phyloP scores from a whole-genome alignment of 202 grass and related monocot genomes.

The Miscanthus sacchariflorus region DNA sequence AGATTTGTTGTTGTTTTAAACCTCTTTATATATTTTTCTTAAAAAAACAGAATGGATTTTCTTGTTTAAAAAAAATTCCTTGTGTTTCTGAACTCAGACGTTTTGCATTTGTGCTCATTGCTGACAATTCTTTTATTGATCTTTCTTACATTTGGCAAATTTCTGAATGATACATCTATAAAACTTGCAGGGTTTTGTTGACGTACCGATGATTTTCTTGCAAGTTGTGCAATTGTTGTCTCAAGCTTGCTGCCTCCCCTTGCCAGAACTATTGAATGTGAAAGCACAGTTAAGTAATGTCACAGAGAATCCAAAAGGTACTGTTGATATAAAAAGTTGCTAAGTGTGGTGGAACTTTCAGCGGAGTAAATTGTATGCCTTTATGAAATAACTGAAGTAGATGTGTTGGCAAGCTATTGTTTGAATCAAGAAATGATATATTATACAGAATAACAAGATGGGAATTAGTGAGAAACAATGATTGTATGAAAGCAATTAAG shows the following conservation, averaged over 20 bases:
- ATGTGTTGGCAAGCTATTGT: neutral
- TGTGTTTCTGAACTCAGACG: neutral
- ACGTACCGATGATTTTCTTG: slow-evolving; percentile 86
- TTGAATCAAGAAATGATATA: slow-evolving; percentile 5
- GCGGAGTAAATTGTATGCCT: slow-evolving; percentile 7
- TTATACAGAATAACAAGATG: neutral
- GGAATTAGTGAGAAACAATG: neutral
- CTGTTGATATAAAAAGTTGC: slow-evolving; percentile 33
- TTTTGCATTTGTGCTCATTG: neutral
- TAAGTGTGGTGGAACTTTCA: neutral
- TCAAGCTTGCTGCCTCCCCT: slow-evolving; percentile 87
- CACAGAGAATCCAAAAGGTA: slow-evolving; percentile 37
- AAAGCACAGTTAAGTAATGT: slow-evolving; percentile 49
- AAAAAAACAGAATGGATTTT: neutral
- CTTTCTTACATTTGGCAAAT: neutral
- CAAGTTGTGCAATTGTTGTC: slow-evolving; percentile 90
- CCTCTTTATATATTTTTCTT: neutral
- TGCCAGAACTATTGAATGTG: slow-evolving; percentile 73
- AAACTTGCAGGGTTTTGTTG: slow-evolving; percentile 49
- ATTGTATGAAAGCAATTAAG: neutral
- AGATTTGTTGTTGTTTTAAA: slow-evolving; percentile 4
- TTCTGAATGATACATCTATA: slow-evolving; percentile 20
- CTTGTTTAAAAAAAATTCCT: neutral
- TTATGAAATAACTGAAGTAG: slow-evolving; percentile 9
- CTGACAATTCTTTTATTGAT: neutral